Conservation (phyloP, 345 rosid genomes). For the Bruguiera parviflora region DNA sequence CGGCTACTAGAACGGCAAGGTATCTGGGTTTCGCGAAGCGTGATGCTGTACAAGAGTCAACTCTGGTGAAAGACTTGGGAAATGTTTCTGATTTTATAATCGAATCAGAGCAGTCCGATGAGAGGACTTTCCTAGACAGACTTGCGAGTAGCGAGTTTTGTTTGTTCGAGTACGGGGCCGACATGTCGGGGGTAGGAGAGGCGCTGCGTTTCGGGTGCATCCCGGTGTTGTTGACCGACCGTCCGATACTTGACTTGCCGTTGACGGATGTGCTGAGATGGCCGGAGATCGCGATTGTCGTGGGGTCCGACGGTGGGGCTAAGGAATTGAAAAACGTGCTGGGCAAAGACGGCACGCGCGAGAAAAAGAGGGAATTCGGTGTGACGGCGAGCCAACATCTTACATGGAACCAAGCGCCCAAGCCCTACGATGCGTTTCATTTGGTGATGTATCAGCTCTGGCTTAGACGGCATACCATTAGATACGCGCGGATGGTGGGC, state of each 20-base stretch:
- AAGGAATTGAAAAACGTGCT: slow-evolving; percentile 34
- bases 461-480: slow-evolving; percentile 54
- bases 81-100: slow-evolving; percentile 40
- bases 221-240: slow-evolving; percentile 49
- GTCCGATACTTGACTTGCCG: slow-evolving; percentile 59
- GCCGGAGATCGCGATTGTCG: slow-evolving; percentile 47
- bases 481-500: slow-evolving; percentile 33
- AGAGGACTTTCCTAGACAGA: slow-evolving; percentile 23
- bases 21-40: slow-evolving; percentile 34
- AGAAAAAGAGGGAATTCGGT: slow-evolving; percentile 32
- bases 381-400: slow-evolving; percentile 38
- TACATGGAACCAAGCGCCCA: slow-evolving; percentile 42
- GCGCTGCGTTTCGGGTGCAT: slow-evolving; percentile 57
- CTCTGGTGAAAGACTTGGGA: slow-evolving; percentile 20
- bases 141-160: slow-evolving; percentile 43
- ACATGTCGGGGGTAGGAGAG: slow-evolving; percentile 36
- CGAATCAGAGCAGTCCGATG: slow-evolving; percentile 46
- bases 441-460: slow-evolving; percentile 61
- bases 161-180: slow-evolving; percentile 42
- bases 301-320: slow-evolving; percentile 31
- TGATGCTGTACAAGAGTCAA: slow-evolving; percentile 26
- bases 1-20: slow-evolving; percentile 2
- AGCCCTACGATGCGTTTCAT: slow-evolving; percentile 49
- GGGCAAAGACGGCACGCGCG: slow-evolving; percentile 19
- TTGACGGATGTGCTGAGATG: slow-evolving; percentile 53